Percentiles rank a stretch among this genome's conserved stretches.
These are phyloP conservation scores for Mollisiaceae sp. DNA, from an alignment of 2,329 filamentous ascomycete species.

Conservation along the genomic window DNA sequence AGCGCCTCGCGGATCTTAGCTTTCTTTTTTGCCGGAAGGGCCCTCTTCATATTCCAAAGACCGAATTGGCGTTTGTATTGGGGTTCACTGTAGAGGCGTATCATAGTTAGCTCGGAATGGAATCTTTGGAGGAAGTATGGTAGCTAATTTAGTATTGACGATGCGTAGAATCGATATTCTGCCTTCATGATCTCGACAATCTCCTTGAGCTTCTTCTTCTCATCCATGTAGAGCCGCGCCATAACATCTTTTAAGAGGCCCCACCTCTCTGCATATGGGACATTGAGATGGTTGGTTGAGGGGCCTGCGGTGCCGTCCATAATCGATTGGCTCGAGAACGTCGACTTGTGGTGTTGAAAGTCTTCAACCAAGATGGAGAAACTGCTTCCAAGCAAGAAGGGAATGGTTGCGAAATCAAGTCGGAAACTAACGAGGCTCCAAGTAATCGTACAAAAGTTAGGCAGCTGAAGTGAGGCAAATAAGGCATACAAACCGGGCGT, in stretches of 20 bases:
- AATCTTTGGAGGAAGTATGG: background rate
- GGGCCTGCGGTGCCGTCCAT: constrained; percentile 20
- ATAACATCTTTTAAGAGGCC: constrained; percentile 23
- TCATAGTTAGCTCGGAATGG: constrained; percentile 13
- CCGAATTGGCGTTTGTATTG: constrained; percentile 27
- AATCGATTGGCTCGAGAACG: constrained; percentile 9
- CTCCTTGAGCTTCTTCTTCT: constrained; percentile 18
- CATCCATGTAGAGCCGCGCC: constrained; percentile 19
- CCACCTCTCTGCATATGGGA: constrained; percentile 28
- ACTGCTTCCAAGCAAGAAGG: background rate
- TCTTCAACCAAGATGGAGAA: background rate
- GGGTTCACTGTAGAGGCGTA: constrained; percentile 14
- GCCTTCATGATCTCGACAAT: constrained; percentile 23
- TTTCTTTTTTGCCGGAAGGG: constrained; percentile 23
- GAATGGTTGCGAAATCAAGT: background rate
- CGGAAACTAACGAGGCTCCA: constrained; percentile 6
- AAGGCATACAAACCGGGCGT: constrained; percentile 7
- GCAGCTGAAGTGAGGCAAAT: constrained; percentile 11
- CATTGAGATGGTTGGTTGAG: constrained; percentile 19
- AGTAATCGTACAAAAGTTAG: constrained; percentile 7
- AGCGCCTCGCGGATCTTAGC: constrained; percentile 10
- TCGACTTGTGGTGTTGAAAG: background rate
- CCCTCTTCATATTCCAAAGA: constrained; percentile 20
- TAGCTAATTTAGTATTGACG: constrained; percentile 12
- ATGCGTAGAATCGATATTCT: constrained; percentile 25